phyloP scores from a whole-genome alignment of 345 rosid species.

The Eucalyptus pumila region DNA sequence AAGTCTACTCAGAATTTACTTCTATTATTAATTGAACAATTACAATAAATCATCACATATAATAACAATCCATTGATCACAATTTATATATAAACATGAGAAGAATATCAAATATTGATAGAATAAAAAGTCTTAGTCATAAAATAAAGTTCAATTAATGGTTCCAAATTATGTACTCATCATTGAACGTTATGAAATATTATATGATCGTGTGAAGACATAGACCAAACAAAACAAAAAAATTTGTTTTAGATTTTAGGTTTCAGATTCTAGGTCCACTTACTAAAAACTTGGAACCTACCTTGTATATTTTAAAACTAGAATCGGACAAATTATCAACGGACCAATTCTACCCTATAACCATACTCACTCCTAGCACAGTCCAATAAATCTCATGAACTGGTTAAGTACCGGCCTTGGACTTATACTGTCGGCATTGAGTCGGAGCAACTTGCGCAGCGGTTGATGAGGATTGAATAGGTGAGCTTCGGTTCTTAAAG shows the following conservation, averaged over 20 bases:
- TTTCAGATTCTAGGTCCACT: too few species aligned
- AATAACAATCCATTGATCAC: rapidly evolving
- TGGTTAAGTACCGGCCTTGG: rapidly evolving
- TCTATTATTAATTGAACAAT: too few species aligned
- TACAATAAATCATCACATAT: rapidly evolving
- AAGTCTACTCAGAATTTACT: rapidly evolving
- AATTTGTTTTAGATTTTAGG: too few species aligned
- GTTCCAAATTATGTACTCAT: rapidly evolving
- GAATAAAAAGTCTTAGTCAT: too few species aligned
- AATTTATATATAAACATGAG: rapidly evolving
- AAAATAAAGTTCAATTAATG: rapidly evolving
- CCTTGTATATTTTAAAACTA: too few species aligned
- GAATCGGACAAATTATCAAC: rapidly evolving
- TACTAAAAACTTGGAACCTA: too few species aligned
- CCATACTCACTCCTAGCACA: rapidly evolving
- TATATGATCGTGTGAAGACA: rapidly evolving
- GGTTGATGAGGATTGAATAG: neutral
- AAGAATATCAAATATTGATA: too few species aligned
- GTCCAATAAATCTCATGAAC: neutral
- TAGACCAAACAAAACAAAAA: too few species aligned
- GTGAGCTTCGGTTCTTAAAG: neutral
- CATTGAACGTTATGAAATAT: rapidly evolving
- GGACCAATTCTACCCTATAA: rapidly evolving
- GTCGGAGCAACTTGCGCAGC: neutral
- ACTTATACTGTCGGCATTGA: rapidly evolving